Percentiles rank a stretch among this genome's conserved stretches.
Evolutionary conservation across 2,329 filamentous ascomycete species (phyloP).

Genomic region (Colletotrichum aenigma): DNA sequence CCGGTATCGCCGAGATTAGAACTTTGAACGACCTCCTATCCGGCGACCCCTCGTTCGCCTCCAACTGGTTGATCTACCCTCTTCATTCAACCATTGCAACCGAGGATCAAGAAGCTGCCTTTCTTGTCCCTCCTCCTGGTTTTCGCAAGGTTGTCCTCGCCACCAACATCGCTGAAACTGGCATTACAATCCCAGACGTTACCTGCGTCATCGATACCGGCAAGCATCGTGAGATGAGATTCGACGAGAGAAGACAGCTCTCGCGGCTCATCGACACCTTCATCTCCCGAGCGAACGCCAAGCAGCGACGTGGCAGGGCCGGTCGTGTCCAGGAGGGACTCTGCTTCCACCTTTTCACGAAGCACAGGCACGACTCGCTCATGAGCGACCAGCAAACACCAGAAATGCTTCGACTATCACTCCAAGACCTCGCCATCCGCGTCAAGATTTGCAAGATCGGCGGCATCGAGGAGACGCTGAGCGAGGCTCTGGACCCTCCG

Average conservation of each 20-base stretch:
- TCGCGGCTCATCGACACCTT: slow-evolving; percentile 93
- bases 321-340: slow-evolving; percentile 94
- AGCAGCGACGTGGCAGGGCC: slow-evolving; percentile 90
- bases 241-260: slow-evolving; percentile 90
- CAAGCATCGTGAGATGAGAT: slow-evolving; percentile 97
- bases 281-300: slow-evolving; percentile 93
- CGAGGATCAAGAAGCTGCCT: slow-evolving; percentile 94
- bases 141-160: slow-evolving; percentile 92
- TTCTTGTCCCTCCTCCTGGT: slow-evolving; percentile 81
- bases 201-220: slow-evolving; percentile 97
- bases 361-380: slow-evolving; percentile 80
- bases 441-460: slow-evolving; percentile 98
- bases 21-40: slow-evolving; percentile 85
- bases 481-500: slow-evolving; percentile 87
- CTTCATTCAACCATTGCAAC: slow-evolving; percentile 95
- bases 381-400: slow-evolving; percentile 95
- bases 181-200: slow-evolving; percentile 97
- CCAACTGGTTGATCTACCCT: slow-evolving; percentile 84
- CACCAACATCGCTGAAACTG: slow-evolving; percentile 98
- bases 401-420: slow-evolving; percentile 90
- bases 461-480: slow-evolving; percentile 87
- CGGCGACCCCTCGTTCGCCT: slow-evolving; percentile 75
- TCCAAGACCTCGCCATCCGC: slow-evolving; percentile 93
- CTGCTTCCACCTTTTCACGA: slow-evolving; percentile 96
- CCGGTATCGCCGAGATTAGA: slow-evolving; percentile 91